Evolutionary conservation across 331 rosid genomes (phyloP).

Genomic region (Malus hybrid): DNA sequence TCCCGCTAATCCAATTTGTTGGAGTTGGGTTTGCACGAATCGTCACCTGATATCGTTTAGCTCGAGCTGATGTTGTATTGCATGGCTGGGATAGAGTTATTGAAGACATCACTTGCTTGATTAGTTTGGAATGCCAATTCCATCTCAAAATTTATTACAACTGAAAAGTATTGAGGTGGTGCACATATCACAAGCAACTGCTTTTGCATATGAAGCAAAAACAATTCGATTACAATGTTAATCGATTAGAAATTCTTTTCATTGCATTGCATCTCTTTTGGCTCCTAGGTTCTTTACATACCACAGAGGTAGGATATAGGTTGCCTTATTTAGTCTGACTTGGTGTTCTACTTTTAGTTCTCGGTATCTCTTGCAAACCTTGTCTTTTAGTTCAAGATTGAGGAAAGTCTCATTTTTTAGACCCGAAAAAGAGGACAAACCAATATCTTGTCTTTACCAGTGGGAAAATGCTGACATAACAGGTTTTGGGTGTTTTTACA

Average conservation of each 20-base stretch:
- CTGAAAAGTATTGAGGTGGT: not conserved
- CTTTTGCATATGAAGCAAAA: not conserved
- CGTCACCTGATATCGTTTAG: not conserved
- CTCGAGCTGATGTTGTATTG: not conserved
- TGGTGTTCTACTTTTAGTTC: not conserved
- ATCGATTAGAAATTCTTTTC: not conserved
- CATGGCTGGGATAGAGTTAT: not conserved
- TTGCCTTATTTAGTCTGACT: conserved; percentile 1
- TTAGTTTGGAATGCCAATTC: not conserved
- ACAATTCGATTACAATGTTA: not conserved
- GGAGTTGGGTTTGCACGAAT: not conserved
- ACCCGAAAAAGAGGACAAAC: not conserved
- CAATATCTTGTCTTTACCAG: not conserved
- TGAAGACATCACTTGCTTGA: not conserved
- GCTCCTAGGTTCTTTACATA: not conserved
- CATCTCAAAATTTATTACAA: not conserved
- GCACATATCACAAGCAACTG: not conserved
- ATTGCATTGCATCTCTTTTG: not conserved
- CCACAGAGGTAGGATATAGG: not conserved
- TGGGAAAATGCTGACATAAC: not conserved
- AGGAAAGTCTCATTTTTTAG: not conserved
- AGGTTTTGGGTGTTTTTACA: not conserved
- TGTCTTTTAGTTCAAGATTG: not conserved
- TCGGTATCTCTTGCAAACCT: not conserved
- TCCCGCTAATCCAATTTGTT: not conserved